phyloP scores from a whole-genome alignment of 2,329 filamentous ascomycete genomes.

The Diplodia seriata region DNA sequence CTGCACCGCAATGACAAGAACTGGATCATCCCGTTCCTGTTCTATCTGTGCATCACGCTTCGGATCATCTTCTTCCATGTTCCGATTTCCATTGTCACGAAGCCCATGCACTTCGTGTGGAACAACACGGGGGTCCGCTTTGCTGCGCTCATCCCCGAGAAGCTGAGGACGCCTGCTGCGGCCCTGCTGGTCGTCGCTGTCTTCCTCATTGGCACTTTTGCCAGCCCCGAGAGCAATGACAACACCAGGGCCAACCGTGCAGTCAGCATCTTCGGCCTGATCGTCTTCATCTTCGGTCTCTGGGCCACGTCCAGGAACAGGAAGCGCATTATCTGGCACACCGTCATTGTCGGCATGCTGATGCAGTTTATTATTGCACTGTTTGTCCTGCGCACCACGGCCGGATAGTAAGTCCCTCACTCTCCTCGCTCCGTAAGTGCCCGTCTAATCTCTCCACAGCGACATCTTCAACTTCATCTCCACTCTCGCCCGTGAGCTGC shows the following conservation, averaged over 20 bases:
- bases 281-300: constrained; percentile 71
- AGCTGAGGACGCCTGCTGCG: constrained; percentile 67
- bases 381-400: constrained; percentile 82
- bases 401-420: constrained; percentile 60
- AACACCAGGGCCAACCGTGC: constrained; percentile 83
- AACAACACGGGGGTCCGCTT: constrained; percentile 66
- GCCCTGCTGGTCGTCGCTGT: constrained; percentile 70
- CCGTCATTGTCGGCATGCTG: constrained; percentile 84
- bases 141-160: constrained; percentile 69
- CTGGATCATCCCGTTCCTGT: constrained; percentile 83
- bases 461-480: constrained; percentile 94
- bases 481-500: constrained; percentile 71
- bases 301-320: constrained; percentile 76
- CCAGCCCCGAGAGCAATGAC: constrained; percentile 70
- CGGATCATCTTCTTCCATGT: constrained; percentile 78
- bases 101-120: constrained; percentile 73
- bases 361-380: constrained; percentile 86
- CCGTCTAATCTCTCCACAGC: constrained; percentile 41
- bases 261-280: constrained; percentile 78
- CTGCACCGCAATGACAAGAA: constrained; percentile 75
- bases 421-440: too few relatives aligned
- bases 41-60: constrained; percentile 77
- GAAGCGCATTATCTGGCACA: constrained; percentile 58
- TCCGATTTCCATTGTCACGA: constrained; percentile 69
- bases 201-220: constrained; percentile 80